phyloP scores from a whole-genome alignment of 768 basidiomycete genomes.

The Cystofilobasidium macerans region DNA sequence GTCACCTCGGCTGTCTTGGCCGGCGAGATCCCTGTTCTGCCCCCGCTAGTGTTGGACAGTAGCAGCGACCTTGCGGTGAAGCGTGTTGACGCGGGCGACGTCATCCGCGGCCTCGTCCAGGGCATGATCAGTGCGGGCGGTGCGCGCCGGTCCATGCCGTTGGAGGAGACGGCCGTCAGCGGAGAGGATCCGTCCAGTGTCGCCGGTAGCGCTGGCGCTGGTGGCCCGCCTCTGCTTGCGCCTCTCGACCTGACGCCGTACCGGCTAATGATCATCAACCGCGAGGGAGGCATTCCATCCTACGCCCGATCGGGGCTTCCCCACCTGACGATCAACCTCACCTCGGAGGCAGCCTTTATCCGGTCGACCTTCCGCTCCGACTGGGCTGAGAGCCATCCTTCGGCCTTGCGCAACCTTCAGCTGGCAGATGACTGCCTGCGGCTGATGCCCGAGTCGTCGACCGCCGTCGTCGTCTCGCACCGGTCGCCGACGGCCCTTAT shows the following conservation, averaged over 20 bases:
- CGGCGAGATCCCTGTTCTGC: slow-evolving; percentile 91
- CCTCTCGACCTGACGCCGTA: slow-evolving; percentile 77
- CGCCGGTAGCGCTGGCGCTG: not conserved
- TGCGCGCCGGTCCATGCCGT: no score
- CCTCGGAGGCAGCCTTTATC: slow-evolving; percentile 76
- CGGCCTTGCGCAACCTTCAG: slow-evolving; percentile 71
- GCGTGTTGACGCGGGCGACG: slow-evolving; percentile 74
- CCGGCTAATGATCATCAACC: slow-evolving; percentile 93
- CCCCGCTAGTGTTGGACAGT: slow-evolving; percentile 76
- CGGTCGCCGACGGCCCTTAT: slow-evolving; percentile 90
- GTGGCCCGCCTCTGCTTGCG: slow-evolving; percentile 34
- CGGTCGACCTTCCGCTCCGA: slow-evolving; percentile 64
- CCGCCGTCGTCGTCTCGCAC: slow-evolving; percentile 94
- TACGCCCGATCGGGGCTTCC: slow-evolving; percentile 91
- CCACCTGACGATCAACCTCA: slow-evolving; percentile 88
- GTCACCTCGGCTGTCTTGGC: slow-evolving; percentile 55
- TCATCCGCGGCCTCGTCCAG: slow-evolving; percentile 72
- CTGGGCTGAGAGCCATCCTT: slow-evolving; percentile 70
- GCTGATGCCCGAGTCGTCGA: slow-evolving; percentile 87
- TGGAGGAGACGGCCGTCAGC: no score
- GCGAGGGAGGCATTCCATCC: slow-evolving; percentile 91
- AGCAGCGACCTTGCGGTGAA: slow-evolving; percentile 56
- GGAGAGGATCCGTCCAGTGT: no score
- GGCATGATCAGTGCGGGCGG: slow-evolving; percentile 64
- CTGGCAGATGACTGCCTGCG: slow-evolving; percentile 75